Evolutionary conservation across 2,329 filamentous ascomycete species (phyloP), one percentile per base, ranked within the genome.

Genomic region (Aureobasidium subglaciale): DNA sequence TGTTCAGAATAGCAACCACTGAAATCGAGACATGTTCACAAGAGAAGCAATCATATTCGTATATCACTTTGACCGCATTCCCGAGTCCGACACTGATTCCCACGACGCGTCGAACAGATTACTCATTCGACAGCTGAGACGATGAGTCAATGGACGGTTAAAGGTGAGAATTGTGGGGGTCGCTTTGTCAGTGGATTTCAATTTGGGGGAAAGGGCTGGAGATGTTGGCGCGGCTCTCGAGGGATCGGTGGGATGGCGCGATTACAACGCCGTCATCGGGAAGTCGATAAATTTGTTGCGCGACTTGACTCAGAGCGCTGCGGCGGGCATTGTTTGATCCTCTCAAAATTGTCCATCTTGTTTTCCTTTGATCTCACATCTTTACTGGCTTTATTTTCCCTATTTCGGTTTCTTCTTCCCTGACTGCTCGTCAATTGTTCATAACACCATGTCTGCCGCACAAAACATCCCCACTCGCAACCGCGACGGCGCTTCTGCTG

Each of bases 401-500:
- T 30, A 1, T 20, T 35, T n/a, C 40, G 48, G 34, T 38, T 34
- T 52, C 16, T 22, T 30, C 48, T 40, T 52, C 48, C 48, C 16
- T 37, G 16, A 35, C 22, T n/a, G 25, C 41, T 45, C 25, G 29
- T 30, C 29, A 4, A 20, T 29, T 40, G 35, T 20, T 7, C 27
- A 50, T n/a, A 58, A 62, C 40, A 55, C 34, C 49, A 70, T 70
- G 68, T 63, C 67, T 42, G 59, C 60, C 41, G 66, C 68, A 37
- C 59, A 61, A 56, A 62, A 68, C 58, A 71, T 71, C 56, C 68
- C 68, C 40, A 58, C 61, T 20, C 64, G 65, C 55, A 63, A 63
- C 54, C 62, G 60, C 58, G 56, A 59, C 57, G 37, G 45, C 49
- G 52, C 58, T 32, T 59, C 64, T 35, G 63, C 65, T 41, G 70